These are phyloP conservation scores for Herpetospermum pedunculosum DNA, from an alignment of 306 rosid species.

Conservation along the genomic window DNA sequence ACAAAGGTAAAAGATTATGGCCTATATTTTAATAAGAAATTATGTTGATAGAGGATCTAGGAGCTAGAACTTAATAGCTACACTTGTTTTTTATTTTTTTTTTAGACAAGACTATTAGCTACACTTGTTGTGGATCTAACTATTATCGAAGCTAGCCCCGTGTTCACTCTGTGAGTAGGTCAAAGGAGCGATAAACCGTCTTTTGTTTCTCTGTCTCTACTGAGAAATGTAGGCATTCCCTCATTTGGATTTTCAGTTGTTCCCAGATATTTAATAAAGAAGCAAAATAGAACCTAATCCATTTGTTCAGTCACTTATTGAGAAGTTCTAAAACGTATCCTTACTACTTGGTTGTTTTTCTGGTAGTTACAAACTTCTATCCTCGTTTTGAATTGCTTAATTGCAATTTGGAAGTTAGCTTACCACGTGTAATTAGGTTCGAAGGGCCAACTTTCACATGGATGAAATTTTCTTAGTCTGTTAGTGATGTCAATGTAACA, in stretches of 20 bases:
- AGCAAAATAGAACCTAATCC: background rate
- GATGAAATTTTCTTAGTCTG: background rate
- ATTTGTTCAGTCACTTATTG: background rate
- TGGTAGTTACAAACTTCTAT: background rate
- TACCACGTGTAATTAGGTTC: background rate
- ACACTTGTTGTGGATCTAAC: background rate
- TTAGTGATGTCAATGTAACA: background rate
- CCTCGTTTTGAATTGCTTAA: background rate
- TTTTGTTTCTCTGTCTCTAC: background rate
- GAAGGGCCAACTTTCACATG: background rate
- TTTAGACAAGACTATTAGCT: too few species aligned
- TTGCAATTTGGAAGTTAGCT: background rate
- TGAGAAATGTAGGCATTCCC: background rate
- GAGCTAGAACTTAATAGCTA: background rate
- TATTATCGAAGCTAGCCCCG: background rate
- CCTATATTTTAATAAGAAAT: background rate
- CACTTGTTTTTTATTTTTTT: too few species aligned
- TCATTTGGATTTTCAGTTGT: background rate
- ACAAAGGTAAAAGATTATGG: background rate
- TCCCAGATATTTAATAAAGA: background rate
- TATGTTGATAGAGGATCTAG: background rate
- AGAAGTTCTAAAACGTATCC: background rate
- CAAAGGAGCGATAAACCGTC: background rate
- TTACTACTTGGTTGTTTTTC: background rate
- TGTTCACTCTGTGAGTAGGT: background rate